These are phyloP conservation scores for Jimgerdemannia flammicorona DNA, from an alignment of 192 early-diverging fungal genomes.

Conservation along the genomic window DNA sequence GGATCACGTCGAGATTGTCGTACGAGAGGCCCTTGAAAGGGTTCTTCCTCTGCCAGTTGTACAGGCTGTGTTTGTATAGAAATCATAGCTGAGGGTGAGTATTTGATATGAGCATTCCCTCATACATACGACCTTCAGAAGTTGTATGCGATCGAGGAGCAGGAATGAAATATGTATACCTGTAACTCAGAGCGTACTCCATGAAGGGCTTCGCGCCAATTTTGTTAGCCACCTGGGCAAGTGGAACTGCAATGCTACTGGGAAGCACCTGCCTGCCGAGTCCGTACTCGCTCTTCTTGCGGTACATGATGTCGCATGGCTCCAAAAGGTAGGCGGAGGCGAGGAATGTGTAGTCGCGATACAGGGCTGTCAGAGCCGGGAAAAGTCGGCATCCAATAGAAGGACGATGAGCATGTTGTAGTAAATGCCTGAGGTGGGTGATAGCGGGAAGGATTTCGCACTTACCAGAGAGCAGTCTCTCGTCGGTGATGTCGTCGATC, in stretches of 20 bases:
- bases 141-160: no score
- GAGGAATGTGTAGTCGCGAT: conserved; percentile 85
- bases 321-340: conserved; percentile 87
- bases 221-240: conserved; percentile 65
- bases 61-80: conserved; percentile 47
- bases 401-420: neutral
- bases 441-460: neutral
- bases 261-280: conserved; percentile 74
- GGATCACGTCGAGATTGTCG: conserved; percentile 75
- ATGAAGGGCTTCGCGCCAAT: conserved; percentile 74
- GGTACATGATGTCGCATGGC: conserved; percentile 80
- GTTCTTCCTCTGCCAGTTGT: conserved; percentile 81
- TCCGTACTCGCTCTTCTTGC: conserved; percentile 71
- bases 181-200: conserved; percentile 70
- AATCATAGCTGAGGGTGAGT: neutral
- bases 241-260: conserved; percentile 72
- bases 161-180: conserved; percentile 14
- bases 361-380: conserved; percentile 53
- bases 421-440: neutral
- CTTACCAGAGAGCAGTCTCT: conserved; percentile 63
- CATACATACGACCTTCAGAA: no score
- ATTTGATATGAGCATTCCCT: no score
- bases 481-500: conserved; percentile 67
- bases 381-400: neutral
- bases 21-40: conserved; percentile 43